Evolutionary conservation across 768 basidiomycete genomes (phyloP).

Genomic region (Hygrophoropsis aurantiaca): DNA sequence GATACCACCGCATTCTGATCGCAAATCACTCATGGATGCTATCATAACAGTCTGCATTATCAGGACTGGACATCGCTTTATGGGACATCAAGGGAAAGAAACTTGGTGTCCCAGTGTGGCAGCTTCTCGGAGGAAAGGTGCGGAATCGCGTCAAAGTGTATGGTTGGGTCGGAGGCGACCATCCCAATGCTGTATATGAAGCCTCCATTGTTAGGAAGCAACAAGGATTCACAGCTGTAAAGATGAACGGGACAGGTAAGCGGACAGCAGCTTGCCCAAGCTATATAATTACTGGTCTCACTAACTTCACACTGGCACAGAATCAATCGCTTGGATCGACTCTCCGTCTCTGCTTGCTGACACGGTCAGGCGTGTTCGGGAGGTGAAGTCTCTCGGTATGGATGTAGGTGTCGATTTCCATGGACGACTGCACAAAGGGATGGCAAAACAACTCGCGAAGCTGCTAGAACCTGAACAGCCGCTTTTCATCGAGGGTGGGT

Average conservation of each 20-base stretch:
- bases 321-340: constrained; percentile 55
- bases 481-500: constrained; percentile 62
- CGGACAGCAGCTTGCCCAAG: neutral
- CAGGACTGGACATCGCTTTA: constrained; percentile 67
- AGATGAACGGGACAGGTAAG: constrained; percentile 68
- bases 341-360: constrained; percentile 52
- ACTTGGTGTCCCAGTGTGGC: constrained; percentile 62
- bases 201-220: constrained; percentile 53
- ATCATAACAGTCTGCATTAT: constrained; percentile 43
- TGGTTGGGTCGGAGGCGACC: constrained; percentile 55
- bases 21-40: neutral
- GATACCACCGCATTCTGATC: neutral
- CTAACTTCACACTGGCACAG: constrained; percentile 16
- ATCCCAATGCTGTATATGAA: constrained; percentile 45
- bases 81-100: constrained; percentile 84
- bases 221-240: constrained; percentile 69
- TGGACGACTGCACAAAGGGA: constrained; percentile 65
- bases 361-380: constrained; percentile 51
- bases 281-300: too few relatives aligned
- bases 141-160: constrained; percentile 59
- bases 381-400: constrained; percentile 51
- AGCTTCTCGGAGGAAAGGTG: constrained; percentile 69
- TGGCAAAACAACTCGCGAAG: constrained; percentile 67
- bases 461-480: constrained; percentile 58
- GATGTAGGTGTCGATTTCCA: constrained; percentile 74